Base-by-base conservation (phyloP, 2,329 filamentous ascomycete species). In the Blastomyces parvus region DNA sequence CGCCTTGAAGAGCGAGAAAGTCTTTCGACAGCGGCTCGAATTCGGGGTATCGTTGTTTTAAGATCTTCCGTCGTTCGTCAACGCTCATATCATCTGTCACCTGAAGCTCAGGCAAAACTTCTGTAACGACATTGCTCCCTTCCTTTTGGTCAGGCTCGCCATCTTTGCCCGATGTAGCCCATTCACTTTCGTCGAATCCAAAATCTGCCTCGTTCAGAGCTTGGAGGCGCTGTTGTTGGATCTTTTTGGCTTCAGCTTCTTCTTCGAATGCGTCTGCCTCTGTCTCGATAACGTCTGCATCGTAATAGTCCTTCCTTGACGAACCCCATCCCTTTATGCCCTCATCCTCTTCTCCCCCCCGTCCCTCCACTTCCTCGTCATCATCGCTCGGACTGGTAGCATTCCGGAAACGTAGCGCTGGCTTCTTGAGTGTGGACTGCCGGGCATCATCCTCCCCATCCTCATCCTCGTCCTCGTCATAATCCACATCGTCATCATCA, bases 151-250 rank as follows among this genome's bases (percentile, higher is more conserved):
- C 79, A 8, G 72, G 78, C 1, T 78, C 79, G 27, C 81, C 79
- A 19, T 80, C 80, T 66, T 78, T 76, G 57, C 81, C 82, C 19
- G 81, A 78, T 33, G 83, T 85, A 46, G 87, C 74, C 94, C 93
- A 97, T 68, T 95, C 91, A 52, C 86, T 83, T 71, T 95, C 90
- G 70, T 97, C 91, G 67, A 97, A 95, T 9, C 91, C 88, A 72
- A 97, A 99, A 73, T 99, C 94, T 48, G 89, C 88, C 68, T 95
- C 92, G 6, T 86, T 85, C 89, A 99, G 94, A 68, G 88, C 87
- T 69, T 91, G 83, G 30, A 97, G 77, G 73, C 94, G 93, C 81
- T 96, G 97, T 76, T 91, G 87, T 74, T 97, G 93, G 65, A 99
- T 77, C 66, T 91, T 83, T 74, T 88, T 87, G 2, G 93, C 94